Percentiles rank a stretch among this genome's conserved stretches.
Evolutionary conservation across 2,329 filamentous ascomycete genomes (phyloP).

Genomic region (Ascochyta clinopodiicola): DNA sequence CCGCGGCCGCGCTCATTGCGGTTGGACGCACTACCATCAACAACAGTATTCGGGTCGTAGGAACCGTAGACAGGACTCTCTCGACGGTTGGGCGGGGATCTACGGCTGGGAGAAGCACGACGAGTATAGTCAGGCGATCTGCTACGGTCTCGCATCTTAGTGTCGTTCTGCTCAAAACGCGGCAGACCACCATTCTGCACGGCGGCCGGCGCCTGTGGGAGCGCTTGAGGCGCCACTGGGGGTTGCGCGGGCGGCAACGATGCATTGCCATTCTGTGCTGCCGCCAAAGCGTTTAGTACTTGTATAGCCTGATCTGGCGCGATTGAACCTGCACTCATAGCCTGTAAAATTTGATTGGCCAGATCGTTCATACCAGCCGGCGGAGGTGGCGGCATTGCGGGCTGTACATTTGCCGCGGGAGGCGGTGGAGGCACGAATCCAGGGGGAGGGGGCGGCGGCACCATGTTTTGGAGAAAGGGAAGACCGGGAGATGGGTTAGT

Average conservation of each 20-base stretch:
- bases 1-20: constrained; percentile 64
- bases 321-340: constrained; percentile 42
- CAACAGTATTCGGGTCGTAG: constrained; percentile 67
- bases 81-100: constrained; percentile 66
- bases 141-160: constrained; percentile 47
- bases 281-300: constrained; percentile 39
- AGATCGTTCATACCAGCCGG: constrained; percentile 36
- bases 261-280: constrained; percentile 33
- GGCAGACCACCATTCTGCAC: constrained; percentile 23
- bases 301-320: constrained; percentile 44
- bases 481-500: constrained; percentile 38
- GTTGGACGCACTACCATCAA: constrained; percentile 66
- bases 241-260: constrained; percentile 38
- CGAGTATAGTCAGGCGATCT: constrained; percentile 72
- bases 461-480: constrained; percentile 38
- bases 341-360: constrained; percentile 42
- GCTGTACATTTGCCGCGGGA: constrained; percentile 27
- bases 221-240: constrained; percentile 21
- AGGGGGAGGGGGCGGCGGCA: constrained; percentile 40
- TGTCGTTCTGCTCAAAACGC: constrained; percentile 41
- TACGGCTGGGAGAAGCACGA: constrained; percentile 61
- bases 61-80: constrained; percentile 75
- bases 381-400: constrained; percentile 33
- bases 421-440: constrained; percentile 43
- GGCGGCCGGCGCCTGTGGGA: constrained; percentile 23